These are phyloP conservation scores for Parastagonospora avenae DNA, from an alignment of 2,329 filamentous ascomycete genomes.

Conservation along the genomic window DNA sequence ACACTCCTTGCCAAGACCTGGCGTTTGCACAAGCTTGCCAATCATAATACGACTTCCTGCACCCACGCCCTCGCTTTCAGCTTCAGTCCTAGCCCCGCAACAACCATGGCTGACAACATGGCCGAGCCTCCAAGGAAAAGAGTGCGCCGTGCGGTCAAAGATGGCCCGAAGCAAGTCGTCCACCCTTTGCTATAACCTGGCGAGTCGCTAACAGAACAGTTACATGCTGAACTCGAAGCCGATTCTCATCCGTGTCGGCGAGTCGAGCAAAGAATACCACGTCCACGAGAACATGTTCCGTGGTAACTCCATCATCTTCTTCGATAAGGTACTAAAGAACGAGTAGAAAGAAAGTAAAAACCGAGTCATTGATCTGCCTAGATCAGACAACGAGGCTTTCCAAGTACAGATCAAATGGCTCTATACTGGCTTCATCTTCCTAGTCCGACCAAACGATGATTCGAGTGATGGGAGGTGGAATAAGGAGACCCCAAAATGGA, in stretches of 20 bases:
- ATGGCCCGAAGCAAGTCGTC: not conserved
- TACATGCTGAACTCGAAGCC: not conserved
- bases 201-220: not conserved
- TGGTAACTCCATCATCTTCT: slow-evolving; percentile 2
- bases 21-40: not conserved
- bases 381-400: slow-evolving; percentile 1
- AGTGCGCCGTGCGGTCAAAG: not conserved
- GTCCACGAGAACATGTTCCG: slow-evolving; percentile 5
- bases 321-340: slow-evolving; percentile 2
- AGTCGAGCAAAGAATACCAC: not conserved
- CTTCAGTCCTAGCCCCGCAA: not conserved
- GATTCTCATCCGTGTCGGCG: not conserved
- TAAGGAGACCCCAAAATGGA: not conserved
- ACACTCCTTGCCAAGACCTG: not conserved
- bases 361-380: not conserved
- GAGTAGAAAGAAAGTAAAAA: slow-evolving; percentile 6
- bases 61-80: not conserved
- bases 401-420: slow-evolving; percentile 11
- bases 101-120: not conserved
- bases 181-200: not conserved
- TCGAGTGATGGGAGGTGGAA: not conserved
- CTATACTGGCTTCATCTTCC: slow-evolving; percentile 4
- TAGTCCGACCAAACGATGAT: not conserved
- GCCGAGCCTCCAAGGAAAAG: slow-evolving; percentile 1
- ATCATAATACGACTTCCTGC: not conserved